A percentile compares a stretch with the other conserved stretches of the same genome.
phyloP scores from a whole-genome alignment of 345 rosid species.

The Eucalyptus globulus region DNA sequence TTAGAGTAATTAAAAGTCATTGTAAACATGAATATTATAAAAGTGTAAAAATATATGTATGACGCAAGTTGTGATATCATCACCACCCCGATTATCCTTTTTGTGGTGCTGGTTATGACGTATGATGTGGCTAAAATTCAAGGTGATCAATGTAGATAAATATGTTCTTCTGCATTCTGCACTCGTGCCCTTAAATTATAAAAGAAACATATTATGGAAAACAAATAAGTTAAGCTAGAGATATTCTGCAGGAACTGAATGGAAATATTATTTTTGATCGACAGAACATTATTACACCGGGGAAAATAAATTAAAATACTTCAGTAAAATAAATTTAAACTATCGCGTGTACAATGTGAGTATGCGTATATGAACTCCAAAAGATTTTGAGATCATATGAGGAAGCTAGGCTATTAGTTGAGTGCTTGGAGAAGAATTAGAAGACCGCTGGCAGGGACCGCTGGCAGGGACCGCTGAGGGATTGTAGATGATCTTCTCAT shows the following conservation, averaged over 20 bases:
- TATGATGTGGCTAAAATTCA: no score
- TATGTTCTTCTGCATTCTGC: not conserved
- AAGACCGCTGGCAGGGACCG: no score
- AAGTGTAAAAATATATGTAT: not conserved
- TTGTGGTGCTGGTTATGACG: not conserved
- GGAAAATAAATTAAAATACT: not conserved
- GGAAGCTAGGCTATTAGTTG: not conserved
- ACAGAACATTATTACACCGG: not conserved
- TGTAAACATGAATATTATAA: not conserved
- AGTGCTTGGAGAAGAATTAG: not conserved
- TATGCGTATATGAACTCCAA: not conserved
- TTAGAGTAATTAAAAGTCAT: not conserved
- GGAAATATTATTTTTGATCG: not conserved
- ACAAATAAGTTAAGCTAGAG: not conserved
- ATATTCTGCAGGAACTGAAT: not conserved
- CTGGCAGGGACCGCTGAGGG: not conserved
- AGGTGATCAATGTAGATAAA: no score
- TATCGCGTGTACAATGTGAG: not conserved
- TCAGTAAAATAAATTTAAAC: fast-evolving
- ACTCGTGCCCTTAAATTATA: not conserved
- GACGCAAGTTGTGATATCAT: not conserved
- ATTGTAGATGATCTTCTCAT: not conserved
- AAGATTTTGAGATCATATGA: not conserved
- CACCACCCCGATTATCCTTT: not conserved
- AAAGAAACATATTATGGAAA: not conserved